phyloP scores from a whole-genome alignment of 768 basidiomycete genomes.

The Suillus alpinus region DNA sequence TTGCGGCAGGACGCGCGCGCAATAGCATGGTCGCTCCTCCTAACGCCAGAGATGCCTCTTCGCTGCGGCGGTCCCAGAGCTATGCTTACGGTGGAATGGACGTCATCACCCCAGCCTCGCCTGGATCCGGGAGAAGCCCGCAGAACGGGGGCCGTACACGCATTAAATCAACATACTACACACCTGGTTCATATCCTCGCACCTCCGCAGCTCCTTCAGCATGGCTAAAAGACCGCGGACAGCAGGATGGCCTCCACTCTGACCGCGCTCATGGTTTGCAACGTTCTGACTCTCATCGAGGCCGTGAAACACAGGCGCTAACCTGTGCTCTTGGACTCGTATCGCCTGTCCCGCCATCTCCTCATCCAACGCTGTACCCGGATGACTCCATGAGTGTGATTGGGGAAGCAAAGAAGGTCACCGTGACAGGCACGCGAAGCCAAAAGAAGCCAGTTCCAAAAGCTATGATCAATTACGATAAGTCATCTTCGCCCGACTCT shows the following conservation, averaged over 20 bases:
- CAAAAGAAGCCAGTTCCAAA: slow-evolving; percentile 35
- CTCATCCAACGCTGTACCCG: slow-evolving; percentile 64
- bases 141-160: slow-evolving; percentile 55
- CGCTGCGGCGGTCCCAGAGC: slow-evolving; percentile 31
- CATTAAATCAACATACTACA: slow-evolving; percentile 69
- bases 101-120: slow-evolving; percentile 39
- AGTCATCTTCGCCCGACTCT: slow-evolving; percentile 33
- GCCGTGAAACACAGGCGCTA: slow-evolving; percentile 37
- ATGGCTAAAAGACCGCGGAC: slow-evolving; percentile 31
- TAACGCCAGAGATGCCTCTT: slow-evolving; percentile 16
- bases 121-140: slow-evolving; percentile 18
- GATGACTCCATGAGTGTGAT: slow-evolving; percentile 70
- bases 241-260: slow-evolving; percentile 28
- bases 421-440: slow-evolving; percentile 21
- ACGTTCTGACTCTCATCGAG: slow-evolving; percentile 43
- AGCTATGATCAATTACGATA: slow-evolving; percentile 13
- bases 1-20: slow-evolving; percentile 16
- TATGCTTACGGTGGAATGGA: slow-evolving; percentile 57
- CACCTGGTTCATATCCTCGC: slow-evolving; percentile 52
- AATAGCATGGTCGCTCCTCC: slow-evolving; percentile 21
- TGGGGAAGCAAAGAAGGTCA: slow-evolving; percentile 33
- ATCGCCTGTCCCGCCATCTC: slow-evolving; percentile 43
- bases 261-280: slow-evolving; percentile 23
- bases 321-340: slow-evolving; percentile 37
- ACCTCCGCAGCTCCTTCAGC: slow-evolving; percentile 43